These are phyloP conservation scores for Tagetes patula DNA, from an alignment of 129 eudicot species.

Conservation along the genomic window DNA sequence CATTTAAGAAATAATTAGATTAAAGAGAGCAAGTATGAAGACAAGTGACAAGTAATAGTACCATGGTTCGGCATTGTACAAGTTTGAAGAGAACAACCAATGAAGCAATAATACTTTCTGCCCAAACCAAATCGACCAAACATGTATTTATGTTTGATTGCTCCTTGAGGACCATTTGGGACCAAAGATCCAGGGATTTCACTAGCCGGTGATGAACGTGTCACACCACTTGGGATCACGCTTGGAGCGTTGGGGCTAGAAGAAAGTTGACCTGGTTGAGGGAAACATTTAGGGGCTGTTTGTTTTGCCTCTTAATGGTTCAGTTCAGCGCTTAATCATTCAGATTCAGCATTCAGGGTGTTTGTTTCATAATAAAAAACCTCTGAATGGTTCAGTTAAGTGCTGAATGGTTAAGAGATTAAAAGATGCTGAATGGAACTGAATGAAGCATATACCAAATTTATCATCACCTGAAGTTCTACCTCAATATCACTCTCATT, in stretches of 20 bases:
- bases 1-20: not conserved
- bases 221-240: not conserved
- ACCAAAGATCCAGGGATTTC: conserved; percentile 1
- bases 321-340: no score
- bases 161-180: not conserved
- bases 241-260: not conserved
- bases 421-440: no score
- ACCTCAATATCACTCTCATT: no score
- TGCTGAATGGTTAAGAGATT: no score
- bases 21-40: not conserved
- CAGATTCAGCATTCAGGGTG: no score
- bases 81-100: conserved; percentile 49
- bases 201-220: conserved; percentile 16
- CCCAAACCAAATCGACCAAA: conserved; percentile 9
- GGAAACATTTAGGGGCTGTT: conserved; percentile 26
- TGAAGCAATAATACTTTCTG: conserved; percentile 42
- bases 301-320: no score
- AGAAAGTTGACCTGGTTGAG: not conserved
- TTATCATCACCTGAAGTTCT: no score
- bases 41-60: conserved; percentile 13
- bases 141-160: not conserved
- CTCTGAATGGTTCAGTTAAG: no score
- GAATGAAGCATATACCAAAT: no score
- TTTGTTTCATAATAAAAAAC: no score
- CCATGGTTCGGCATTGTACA: conserved; percentile 29